Evolutionary conservation across 2,329 filamentous ascomycete genomes (phyloP).

Genomic region (Fusarium irregulare): DNA sequence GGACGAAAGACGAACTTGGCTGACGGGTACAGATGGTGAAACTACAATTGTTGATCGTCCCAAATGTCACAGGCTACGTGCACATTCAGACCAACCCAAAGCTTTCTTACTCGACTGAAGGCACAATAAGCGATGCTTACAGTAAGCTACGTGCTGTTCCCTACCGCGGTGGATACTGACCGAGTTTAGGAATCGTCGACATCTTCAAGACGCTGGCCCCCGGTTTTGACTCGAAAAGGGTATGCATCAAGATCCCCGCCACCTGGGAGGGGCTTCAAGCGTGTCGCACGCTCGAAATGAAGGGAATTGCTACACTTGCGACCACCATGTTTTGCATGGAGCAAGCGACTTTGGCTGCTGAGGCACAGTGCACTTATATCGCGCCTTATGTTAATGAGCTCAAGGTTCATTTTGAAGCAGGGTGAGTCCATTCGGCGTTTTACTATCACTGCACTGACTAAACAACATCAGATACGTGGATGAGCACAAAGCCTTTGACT

Average conservation of each 20-base stretch:
- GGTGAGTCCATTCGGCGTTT: constrained; percentile 48
- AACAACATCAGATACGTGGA: constrained; percentile 57
- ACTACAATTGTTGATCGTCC: constrained; percentile 63
- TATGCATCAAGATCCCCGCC: constrained; percentile 72
- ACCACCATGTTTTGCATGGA: constrained; percentile 72
- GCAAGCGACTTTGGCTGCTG: constrained; percentile 68
- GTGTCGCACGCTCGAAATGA: constrained; percentile 63
- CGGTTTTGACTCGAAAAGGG: constrained; percentile 56
- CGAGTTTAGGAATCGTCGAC: constrained; percentile 58
- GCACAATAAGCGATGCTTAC: constrained; percentile 62
- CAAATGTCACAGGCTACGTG: constrained; percentile 62
- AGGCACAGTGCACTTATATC: constrained; percentile 70
- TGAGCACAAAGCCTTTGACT: constrained; percentile 60
- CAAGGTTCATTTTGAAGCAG: constrained; percentile 68
- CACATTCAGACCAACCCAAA: constrained; percentile 72
- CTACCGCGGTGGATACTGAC: neutral
- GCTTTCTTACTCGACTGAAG: constrained; percentile 61
- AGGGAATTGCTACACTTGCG: constrained; percentile 68
- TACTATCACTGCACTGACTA: neutral
- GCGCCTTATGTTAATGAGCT: constrained; percentile 75
- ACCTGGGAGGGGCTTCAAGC: constrained; percentile 74
- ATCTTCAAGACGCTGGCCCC: constrained; percentile 42
- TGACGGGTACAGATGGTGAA: constrained; percentile 61
- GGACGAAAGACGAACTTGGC: constrained; percentile 47
- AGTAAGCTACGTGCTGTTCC: constrained; percentile 51